These are phyloP conservation scores for Rhodotorula sp. DNA, from an alignment of 1,284 basidiomycete species.

Conservation along the genomic window DNA sequence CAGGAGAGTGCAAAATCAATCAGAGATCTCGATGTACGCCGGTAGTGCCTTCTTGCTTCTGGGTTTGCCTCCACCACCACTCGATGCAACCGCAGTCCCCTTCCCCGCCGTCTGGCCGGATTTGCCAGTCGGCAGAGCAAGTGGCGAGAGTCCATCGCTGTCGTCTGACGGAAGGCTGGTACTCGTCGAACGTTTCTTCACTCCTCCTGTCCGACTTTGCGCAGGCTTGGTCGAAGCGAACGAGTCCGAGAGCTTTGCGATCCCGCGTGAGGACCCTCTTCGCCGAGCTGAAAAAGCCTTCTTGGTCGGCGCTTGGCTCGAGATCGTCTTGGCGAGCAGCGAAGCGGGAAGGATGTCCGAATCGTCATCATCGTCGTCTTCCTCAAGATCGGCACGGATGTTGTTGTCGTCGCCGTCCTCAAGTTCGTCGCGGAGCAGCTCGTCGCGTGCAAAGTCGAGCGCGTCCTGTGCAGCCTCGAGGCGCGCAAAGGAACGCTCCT, in stretches of 20 bases:
- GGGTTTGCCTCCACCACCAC: neutral
- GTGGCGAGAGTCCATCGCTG: neutral
- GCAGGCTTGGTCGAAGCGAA: neutral
- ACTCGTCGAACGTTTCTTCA: too few relatives aligned
- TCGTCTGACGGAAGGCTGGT: too few relatives aligned
- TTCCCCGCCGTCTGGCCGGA: too few relatives aligned
- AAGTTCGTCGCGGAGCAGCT: neutral
- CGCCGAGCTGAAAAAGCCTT: neutral
- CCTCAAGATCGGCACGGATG: neutral
- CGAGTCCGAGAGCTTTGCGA: neutral
- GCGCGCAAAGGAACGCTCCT: conserved; percentile 24
- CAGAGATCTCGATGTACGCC: conserved; percentile 29
- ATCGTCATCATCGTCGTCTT: neutral
- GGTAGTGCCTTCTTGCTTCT: conserved; percentile 4
- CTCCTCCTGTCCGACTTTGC: too few relatives aligned
- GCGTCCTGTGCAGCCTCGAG: conserved; percentile 20
- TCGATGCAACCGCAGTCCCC: neutral
- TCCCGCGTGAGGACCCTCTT: neutral
- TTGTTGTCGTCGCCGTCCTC: neutral
- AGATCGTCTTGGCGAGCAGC: neutral
- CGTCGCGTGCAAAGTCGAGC: neutral
- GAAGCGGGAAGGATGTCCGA: too few relatives aligned
- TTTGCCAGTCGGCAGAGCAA: too few relatives aligned
- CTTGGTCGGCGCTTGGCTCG: neutral
- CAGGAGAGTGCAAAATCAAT: neutral